Percentiles rank a stretch among this genome's conserved stretches.
phyloP scores from a whole-genome alignment of 2,329 filamentous ascomycete species.

The Phialophora verrucosa region DNA sequence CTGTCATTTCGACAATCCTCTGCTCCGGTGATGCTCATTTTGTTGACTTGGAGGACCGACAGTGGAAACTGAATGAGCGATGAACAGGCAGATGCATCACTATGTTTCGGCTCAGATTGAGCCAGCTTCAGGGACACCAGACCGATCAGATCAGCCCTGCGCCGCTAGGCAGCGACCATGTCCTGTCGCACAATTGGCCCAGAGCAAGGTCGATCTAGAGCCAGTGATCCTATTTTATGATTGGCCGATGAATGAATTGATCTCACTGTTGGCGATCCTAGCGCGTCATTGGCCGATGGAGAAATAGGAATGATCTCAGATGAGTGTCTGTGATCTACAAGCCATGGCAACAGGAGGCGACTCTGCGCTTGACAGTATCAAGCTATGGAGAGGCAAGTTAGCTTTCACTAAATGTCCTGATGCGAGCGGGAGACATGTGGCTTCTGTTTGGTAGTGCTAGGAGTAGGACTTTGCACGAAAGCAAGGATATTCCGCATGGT shows the following conservation, averaged over 20 bases:
- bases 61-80: neutral
- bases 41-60: neutral
- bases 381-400: neutral
- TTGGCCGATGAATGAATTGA: slow-evolving; percentile 7
- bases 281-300: neutral
- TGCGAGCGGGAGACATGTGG: neutral
- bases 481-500: neutral
- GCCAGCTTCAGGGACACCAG: neutral
- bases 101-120: neutral
- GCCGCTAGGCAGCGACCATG: neutral
- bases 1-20: neutral
- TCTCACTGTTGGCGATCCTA: neutral
- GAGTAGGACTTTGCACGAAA: neutral
- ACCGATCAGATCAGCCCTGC: neutral
- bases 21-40: neutral
- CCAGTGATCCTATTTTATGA: neutral
- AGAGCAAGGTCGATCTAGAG: slow-evolving; percentile 1
- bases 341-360: neutral
- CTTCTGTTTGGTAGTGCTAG: neutral
- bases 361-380: neutral
- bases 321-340: neutral
- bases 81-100: neutral
- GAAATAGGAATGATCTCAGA: neutral
- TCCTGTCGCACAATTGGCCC: neutral
- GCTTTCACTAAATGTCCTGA: neutral